Percentiles rank a stretch among this genome's conserved stretches.
Conservation (phyloP, 306 rosid genomes). For the Rubus parviflorus region DNA sequence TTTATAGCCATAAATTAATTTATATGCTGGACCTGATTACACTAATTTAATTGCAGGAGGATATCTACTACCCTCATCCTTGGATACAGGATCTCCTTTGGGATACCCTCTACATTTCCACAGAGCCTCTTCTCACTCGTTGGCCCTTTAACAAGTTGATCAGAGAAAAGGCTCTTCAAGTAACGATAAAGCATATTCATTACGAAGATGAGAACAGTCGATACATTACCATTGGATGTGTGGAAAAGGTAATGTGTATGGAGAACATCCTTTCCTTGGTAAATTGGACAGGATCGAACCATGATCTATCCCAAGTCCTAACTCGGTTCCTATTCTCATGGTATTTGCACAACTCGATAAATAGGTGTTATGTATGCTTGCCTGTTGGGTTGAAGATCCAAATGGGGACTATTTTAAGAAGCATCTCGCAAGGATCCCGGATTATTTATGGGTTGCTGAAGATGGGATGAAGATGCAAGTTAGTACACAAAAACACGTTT, state of each 20-base stretch:
- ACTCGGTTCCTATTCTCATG: neutral
- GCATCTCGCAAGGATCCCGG: conserved; percentile 71
- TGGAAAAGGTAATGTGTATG: conserved; percentile 48
- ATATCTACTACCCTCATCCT: conserved; percentile 59
- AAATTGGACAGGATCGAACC: neutral
- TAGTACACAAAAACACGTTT: neutral
- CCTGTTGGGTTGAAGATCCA: conserved; percentile 83
- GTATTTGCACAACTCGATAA: neutral
- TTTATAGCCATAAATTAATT: neutral
- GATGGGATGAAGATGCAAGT: conserved; percentile 84
- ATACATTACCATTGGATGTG: conserved; percentile 60
- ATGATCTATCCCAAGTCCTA: neutral
- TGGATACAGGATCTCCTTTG: conserved; percentile 61
- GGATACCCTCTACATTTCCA: conserved; percentile 59
- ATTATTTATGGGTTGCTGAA: conserved; percentile 70
- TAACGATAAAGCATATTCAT: conserved; percentile 73
- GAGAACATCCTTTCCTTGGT: neutral
- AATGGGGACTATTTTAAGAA: conserved; percentile 63
- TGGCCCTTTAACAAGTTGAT: conserved; percentile 68
- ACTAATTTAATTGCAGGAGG: conserved; percentile 45
- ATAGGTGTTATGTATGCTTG: conserved; percentile 64
- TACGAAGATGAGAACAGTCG: conserved; percentile 75
- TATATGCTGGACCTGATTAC: neutral
- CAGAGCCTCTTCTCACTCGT: conserved; percentile 63
- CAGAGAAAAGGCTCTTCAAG: conserved; percentile 57